These are phyloP conservation scores for Asterella californica DNA, from an alignment of 225 moss, liverwort and hornwort species.

Conservation along the genomic window DNA sequence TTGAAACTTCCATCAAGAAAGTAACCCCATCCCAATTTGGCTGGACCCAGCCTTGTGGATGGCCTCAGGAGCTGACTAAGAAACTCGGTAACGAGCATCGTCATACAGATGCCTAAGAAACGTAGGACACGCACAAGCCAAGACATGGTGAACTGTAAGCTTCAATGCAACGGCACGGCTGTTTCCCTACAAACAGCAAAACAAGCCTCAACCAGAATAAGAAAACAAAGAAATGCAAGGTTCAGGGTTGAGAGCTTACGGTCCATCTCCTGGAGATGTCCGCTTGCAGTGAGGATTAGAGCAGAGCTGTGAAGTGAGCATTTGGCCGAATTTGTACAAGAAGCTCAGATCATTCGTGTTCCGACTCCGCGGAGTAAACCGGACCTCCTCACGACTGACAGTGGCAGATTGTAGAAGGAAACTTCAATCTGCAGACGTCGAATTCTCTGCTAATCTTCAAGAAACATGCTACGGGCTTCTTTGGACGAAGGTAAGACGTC, in stretches of 20 bases:
- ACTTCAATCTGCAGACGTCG: constrained; percentile 22
- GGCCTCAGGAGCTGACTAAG: not conserved
- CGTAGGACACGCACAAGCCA: not conserved
- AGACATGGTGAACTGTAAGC: constrained; percentile 5
- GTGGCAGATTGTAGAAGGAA: not conserved
- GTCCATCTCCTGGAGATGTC: constrained; percentile 98
- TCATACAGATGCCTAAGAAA: constrained; percentile 1
- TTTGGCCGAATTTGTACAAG: constrained; percentile 30
- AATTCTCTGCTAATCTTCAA: constrained; percentile 33
- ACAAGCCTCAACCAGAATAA: not conserved
- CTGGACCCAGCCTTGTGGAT: not conserved
- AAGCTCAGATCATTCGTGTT: constrained; percentile 31
- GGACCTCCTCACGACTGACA: not conserved
- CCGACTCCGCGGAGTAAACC: constrained; percentile 1
- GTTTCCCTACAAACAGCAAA: not conserved
- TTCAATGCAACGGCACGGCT: constrained; percentile 3
- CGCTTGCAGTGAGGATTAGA: constrained; percentile 99
- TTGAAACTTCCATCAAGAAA: not conserved
- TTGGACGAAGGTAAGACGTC: constrained; percentile 17
- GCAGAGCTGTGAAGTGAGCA: constrained; percentile 80
- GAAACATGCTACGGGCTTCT: constrained; percentile 32
- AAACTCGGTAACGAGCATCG: not conserved
- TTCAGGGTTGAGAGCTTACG: constrained; percentile 62
- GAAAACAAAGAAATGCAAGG: constrained; percentile 14
- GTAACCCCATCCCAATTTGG: not conserved